Evolutionary conservation across 148 eudicot genomes (phyloP).

Genomic region (Talinum fruticosum): DNA sequence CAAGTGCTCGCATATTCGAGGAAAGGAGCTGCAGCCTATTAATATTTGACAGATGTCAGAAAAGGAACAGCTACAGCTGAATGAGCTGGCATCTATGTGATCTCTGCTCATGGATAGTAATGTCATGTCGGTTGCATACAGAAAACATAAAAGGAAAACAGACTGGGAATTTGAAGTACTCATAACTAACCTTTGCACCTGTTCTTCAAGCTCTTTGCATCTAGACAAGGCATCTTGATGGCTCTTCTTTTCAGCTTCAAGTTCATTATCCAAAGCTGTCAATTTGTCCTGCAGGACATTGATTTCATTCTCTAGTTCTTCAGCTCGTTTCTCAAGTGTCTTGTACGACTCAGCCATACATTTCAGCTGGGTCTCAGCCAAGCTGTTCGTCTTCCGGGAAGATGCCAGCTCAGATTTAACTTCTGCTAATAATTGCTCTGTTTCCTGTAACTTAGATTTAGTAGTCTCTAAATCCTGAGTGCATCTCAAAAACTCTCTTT

Average conservation of each 20-base stretch:
- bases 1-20: too few species aligned
- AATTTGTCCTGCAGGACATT: conserved; percentile 47
- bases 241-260: conserved; percentile 56
- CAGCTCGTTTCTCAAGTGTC: conserved; percentile 74
- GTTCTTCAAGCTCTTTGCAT: conserved; percentile 75
- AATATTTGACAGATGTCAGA: too few species aligned
- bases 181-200: conserved; percentile 68
- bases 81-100: too few species aligned
- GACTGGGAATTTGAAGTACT: not conserved
- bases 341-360: conserved; percentile 97
- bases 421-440: conserved; percentile 61
- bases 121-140: not conserved
- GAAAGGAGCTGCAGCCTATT: too few species aligned
- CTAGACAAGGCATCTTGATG: conserved; percentile 61
- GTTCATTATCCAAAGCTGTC: conserved; percentile 57
- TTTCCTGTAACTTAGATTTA: conserved; percentile 57
- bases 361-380: conserved; percentile 94
- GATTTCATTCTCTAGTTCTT: conserved; percentile 63
- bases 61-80: too few species aligned
- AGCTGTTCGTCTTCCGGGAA: conserved; percentile 65
- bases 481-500: conserved; percentile 54
- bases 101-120: too few species aligned
- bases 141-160: not conserved
- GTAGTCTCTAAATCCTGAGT: conserved; percentile 56
- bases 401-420: conserved; percentile 65